Percentiles rank a stretch among this genome's conserved stretches.
These are phyloP conservation scores for Elaphomyces granulatus DNA, from an alignment of 495 filamentous ascomycete genomes.

Conservation along the genomic window DNA sequence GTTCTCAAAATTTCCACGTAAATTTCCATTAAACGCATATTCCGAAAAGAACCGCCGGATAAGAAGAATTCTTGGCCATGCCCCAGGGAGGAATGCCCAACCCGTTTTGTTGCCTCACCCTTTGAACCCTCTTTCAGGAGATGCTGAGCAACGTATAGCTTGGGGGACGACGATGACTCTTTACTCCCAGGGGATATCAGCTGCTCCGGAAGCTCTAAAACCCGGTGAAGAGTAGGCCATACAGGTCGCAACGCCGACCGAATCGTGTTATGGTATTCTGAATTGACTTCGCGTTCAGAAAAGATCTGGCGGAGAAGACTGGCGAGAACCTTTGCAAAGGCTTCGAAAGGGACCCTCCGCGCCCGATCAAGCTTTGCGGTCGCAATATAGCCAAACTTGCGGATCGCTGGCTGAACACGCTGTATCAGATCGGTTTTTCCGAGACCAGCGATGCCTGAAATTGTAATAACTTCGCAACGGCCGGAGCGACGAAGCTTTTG, in stretches of 20 bases:
- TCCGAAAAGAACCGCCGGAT: conserved; percentile 52
- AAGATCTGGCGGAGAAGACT: conserved; percentile 83
- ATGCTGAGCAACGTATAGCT: conserved; percentile 16
- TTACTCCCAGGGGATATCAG: conserved; percentile 37
- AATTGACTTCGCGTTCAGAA: conserved; percentile 74
- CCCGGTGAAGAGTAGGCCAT: conserved; percentile 63
- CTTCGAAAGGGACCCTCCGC: conserved; percentile 67
- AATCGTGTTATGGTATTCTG: conserved; percentile 62
- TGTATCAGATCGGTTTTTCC: conserved; percentile 78
- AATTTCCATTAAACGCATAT: conserved; percentile 66
- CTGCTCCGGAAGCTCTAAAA: conserved; percentile 68
- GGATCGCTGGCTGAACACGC: conserved; percentile 56
- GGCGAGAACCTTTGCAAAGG: conserved; percentile 62
- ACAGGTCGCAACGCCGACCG: conserved; percentile 58
- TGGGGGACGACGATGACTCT: conserved; percentile 24
- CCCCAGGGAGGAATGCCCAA: conserved; percentile 21
- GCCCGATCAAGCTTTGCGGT: conserved; percentile 77
- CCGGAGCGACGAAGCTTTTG: conserved; percentile 51
- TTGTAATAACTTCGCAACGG: conserved; percentile 62
- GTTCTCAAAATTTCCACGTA: conserved; percentile 73
- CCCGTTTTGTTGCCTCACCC: conserved; percentile 22
- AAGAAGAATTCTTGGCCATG: conserved; percentile 51
- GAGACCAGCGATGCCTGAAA: conserved; percentile 61
- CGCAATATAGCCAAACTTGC: conserved; percentile 65
- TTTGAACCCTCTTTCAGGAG: conserved; percentile 18